Evolutionary conservation across 1,284 basidiomycete species (phyloP), one percentile per base, ranked within the genome.

Genomic region (Athelia psychrophila): DNA sequence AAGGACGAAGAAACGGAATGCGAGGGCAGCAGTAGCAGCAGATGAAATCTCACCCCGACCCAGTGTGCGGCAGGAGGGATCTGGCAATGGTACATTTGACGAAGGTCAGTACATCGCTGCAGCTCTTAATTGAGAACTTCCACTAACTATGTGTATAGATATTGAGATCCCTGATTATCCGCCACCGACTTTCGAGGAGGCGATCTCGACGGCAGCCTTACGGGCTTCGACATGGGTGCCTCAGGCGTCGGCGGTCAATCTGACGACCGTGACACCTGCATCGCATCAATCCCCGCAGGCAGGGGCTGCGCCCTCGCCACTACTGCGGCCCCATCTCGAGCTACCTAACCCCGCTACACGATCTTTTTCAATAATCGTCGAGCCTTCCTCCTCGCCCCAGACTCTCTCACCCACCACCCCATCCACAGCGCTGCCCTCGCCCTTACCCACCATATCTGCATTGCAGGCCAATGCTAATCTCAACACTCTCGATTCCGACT

Each of bases 171-270:
- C 44, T 8, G 44, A 46, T 27, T 46, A 46, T 27, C 44, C 44
- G 24, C 44, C 44, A 27, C 44, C 44, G 16, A 24, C 44, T 8
- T 46, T 46, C 44, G n/a, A 46, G 24, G 44, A 46, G 23, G 44
- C 44, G 16, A 46, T 27, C 12, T 46, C 44, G 9, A n/a, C 44
- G 15, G n/a, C 44, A 23, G 19, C n/a, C 6, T 27, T 20, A 9
- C 16, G 8, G n/a, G 24, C 44, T 10, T 27, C 44, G 22, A 24
- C 44, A 27, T 46, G 15, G 44, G 27, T 30, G 27, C 27, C 27
- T 30, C 27, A 30, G 27, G 6, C 27, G 13, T 30, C 27, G 5
- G 5, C 13, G 13, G 6, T 13, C 27, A 30, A 30, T 30, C 5
- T 13, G 13, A 5, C 27, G 13, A 6, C 27, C 27, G 13, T 30